These are phyloP conservation scores for Gentiana dahurica DNA, from an alignment of 257 asterid species.

Conservation along the genomic window DNA sequence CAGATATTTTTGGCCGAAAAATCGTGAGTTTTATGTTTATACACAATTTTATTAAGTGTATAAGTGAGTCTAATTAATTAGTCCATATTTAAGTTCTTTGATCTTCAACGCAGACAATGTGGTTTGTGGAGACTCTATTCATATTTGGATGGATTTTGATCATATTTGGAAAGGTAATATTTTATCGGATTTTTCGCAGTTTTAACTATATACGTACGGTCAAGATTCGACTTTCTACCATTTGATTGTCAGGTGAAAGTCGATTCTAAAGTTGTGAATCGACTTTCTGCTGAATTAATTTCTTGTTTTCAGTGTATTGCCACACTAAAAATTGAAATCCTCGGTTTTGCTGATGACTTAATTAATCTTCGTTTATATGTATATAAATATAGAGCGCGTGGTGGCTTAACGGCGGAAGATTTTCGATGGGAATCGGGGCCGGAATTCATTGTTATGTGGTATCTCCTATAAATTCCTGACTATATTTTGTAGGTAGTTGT, in stretches of 20 bases:
- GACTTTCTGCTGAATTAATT: no score
- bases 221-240: no score
- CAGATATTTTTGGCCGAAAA: constrained; percentile 19
- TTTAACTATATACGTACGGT: no score
- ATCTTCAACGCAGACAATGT: constrained; percentile 15
- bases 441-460: constrained; percentile 23
- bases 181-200: no score
- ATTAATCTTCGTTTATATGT: no score
- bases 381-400: constrained; percentile 7
- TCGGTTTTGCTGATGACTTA: no score
- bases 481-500: no score
- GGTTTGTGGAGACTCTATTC: constrained; percentile 15
- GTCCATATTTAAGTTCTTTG: not conserved
- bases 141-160: constrained; percentile 13
- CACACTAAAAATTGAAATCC: no score
- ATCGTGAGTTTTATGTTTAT: constrained; percentile 7
- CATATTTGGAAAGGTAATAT: constrained; percentile 12
- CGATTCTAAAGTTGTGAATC: no score
- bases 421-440: constrained; percentile 15
- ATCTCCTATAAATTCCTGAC: not conserved
- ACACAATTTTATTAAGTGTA: not conserved
- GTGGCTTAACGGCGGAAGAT: constrained; percentile 18
- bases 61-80: no score
- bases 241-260: no score
- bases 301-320: no score